A percentile compares a stretch with the other conserved stretches of the same genome.
Conservation (phyloP, 495 filamentous ascomycete species). For the Venustampulla echinocandica region DNA sequence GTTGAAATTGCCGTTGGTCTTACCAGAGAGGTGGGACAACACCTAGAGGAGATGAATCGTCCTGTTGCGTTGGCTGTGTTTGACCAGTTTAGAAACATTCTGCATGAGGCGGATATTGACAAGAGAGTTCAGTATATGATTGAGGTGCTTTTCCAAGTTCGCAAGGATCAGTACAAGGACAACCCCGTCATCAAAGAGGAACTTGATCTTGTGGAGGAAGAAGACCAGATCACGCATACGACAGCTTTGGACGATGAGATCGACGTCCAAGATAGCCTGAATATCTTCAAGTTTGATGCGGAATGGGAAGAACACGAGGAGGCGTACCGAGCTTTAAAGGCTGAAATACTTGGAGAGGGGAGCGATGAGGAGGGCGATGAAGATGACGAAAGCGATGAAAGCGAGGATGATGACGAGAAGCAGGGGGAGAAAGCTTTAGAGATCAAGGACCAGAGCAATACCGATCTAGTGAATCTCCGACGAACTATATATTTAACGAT, state of each 20-base stretch:
- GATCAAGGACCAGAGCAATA: conserved; percentile 96
- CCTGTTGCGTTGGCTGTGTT: conserved; percentile 82
- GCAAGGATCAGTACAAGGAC: conserved; percentile 95
- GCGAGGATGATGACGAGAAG: conserved; percentile 70
- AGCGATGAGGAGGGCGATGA: conserved; percentile 68
- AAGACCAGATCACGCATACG: conserved; percentile 91
- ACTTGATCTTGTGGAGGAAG: conserved; percentile 90
- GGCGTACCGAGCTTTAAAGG: conserved; percentile 79
- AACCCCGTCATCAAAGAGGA: conserved; percentile 86
- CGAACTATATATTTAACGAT: conserved; percentile 95
- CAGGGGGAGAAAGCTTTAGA: conserved; percentile 65
- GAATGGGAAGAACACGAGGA: conserved; percentile 88
- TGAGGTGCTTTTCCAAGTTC: conserved; percentile 91
- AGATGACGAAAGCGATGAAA: conserved; percentile 64
- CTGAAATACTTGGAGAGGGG: conserved; percentile 88
- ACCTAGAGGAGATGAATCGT: conserved; percentile 87
- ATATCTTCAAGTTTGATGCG: conserved; percentile 90
- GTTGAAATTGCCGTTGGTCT: conserved; percentile 95
- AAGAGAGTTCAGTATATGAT: conserved; percentile 98
- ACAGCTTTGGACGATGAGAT: conserved; percentile 72
- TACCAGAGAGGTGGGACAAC: conserved; percentile 83
- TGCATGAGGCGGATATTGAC: conserved; percentile 93
- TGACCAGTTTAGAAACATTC: conserved; percentile 87
- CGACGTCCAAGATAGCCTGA: conserved; percentile 73
- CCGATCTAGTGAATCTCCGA: conserved; percentile 85